A percentile compares a stretch with the other conserved stretches of the same genome.
Conservation (phyloP, 257 asterid species). For the Cynanchum wilfordii region DNA sequence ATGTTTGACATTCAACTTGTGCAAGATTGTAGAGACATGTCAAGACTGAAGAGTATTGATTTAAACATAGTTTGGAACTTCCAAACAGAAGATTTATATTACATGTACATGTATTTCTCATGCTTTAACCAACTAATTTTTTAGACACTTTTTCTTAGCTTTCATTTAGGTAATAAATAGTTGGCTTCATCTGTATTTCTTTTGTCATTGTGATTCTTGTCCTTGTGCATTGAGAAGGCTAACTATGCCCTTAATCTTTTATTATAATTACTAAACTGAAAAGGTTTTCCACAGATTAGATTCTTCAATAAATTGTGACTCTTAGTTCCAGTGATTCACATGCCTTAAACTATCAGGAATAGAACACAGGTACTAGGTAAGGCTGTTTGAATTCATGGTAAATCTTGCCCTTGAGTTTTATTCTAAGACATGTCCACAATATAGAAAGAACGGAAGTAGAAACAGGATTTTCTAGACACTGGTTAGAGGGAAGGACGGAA, state of each 20-base stretch:
- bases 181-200: neutral
- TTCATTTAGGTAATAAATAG: neutral
- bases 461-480: neutral
- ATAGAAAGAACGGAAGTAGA: neutral
- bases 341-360: neutral
- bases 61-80: neutral
- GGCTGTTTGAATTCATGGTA: neutral
- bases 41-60: neutral
- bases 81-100: neutral
- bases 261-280: too few species aligned
- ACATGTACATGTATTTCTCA: neutral
- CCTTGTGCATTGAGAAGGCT: neutral
- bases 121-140: neutral
- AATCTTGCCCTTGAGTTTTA: too few species aligned
- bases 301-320: neutral
- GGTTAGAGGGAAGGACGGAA: neutral
- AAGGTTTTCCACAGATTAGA: neutral
- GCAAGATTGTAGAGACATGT: neutral
- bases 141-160: neutral
- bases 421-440: neutral
- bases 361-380: neutral
- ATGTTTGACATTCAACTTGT: neutral
- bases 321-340: neutral
- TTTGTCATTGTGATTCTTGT: neutral
- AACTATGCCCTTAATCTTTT: neutral